Base-by-base conservation (phyloP, 73 alveolate genomes). In the Blepharisma stoltei region DNA sequence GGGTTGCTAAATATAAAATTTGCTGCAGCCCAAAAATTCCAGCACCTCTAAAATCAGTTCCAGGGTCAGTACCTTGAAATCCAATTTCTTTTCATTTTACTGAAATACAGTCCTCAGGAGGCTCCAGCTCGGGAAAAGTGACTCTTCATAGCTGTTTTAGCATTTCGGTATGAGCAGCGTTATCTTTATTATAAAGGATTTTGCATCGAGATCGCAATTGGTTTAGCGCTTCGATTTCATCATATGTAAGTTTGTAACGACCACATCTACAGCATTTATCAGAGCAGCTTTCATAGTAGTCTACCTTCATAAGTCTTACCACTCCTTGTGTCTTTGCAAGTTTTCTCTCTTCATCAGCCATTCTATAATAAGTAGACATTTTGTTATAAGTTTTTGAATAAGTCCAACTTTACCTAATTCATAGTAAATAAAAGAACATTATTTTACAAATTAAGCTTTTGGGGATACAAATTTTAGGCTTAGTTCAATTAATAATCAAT, bases 11-110 rank as follows among this genome's bases (percentile, higher is more conserved):
- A 69, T 70, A 83, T 81, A 88, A 55, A 47, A 92, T 71, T 46
- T 88, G 85, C 18, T 69, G 69, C 53, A 92, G 70, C 7, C 94
- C 94, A 18, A 81, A 65, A 71, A 84, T 54, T 44, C 98, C 97
- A 52, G 94, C 78, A 70, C 98, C 98, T 79, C 98, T 82, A 75
- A 93, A 93, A 78, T 93, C 98, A 49, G 98, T 90, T 44, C 86
- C 70, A 1, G 98, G 98, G 75, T 93, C 95, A 41, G 77, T 81
- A 38, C 95, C 94, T 88, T 93, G 92, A 80, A 93, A 93, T 65
- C 98, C 98, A 38, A 93, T 83, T 8, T 89, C 83, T n/a, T 54
- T 20, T 88, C 92, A 85, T 49, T 81, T 65, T 45, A 20, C 41
- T 37, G 91, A 54, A 5, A 54, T 54, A 53, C 54, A 8, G 23